Evolutionary conservation across 2,329 filamentous ascomycete species (phyloP), one percentile per base, ranked within the genome.

Genomic region (Ascomycota sp.): DNA sequence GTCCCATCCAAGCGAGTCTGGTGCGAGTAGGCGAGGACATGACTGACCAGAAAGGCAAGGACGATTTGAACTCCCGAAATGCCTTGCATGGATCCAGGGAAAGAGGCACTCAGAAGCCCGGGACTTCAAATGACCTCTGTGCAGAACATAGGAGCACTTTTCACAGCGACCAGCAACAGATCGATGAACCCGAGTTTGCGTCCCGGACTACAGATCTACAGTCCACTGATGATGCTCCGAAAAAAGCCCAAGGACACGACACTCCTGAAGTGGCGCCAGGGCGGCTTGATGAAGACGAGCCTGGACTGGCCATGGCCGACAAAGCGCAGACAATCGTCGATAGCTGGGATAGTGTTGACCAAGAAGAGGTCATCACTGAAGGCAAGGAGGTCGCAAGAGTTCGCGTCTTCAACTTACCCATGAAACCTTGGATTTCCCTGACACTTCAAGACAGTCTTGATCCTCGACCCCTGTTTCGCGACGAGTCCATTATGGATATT

Each of bases 351-450:
- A 91, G 75, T 38, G 80, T 77, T 4, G 81, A 85, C 32, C 72
- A 75, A 37, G 75, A 77, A 35, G 64, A 72, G 45, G 59, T 65
- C 13, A 60, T 66, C 28, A 65, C 69, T 22, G 77, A 82, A 48
- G 72, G 76, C 40, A 71, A 73, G 34, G 65, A 70, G 30, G 53
- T 68, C 4, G 57, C 63, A 27, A 63, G 72, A 19, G 71, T 93
- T 39, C 75, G 69, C 47, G 85, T 95, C 28, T 89, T 80, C 59
- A 92, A 92, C 51, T 93, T 98, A 51, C 89, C 89, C 11, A 82
- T 98, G 75, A 81, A 78, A 51, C 89, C 89, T 4, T 98, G 91
- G 64, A 85, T 92, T 39, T 78, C 85, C 13, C 89, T 98, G 46
- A 73, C 69, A 9, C 68, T 95, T 42, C 61, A 70, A 47, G 57